Evolutionary conservation across 495 filamentous ascomycete genomes (phyloP).

Genomic region (Penicillium simplicissimum): DNA sequence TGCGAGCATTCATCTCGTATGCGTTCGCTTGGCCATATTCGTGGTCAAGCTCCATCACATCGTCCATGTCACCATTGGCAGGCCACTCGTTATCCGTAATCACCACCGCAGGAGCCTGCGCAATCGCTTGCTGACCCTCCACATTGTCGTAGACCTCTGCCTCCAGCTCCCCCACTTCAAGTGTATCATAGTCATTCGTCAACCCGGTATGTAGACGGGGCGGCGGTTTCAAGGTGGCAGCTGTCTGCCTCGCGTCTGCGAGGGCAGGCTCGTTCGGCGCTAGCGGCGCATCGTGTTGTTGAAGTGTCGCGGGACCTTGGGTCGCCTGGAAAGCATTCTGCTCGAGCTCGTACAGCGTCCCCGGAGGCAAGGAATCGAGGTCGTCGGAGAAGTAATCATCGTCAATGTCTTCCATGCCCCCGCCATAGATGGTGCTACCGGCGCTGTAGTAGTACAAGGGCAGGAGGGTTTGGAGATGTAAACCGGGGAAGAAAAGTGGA

Average conservation of each 20-base stretch:
- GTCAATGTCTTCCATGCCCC: conserved; percentile 59
- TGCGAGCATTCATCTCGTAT: conserved; percentile 24
- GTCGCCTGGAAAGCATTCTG: conserved; percentile 55
- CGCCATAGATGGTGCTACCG: conserved; percentile 44
- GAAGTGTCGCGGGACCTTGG: conserved; percentile 34
- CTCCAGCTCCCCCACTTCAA: conserved; percentile 58
- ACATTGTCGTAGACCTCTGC: conserved; percentile 53
- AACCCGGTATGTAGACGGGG: conserved; percentile 41
- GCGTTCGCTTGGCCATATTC: conserved; percentile 26
- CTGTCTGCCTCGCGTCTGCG: conserved; percentile 8
- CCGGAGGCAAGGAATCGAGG: conserved; percentile 55
- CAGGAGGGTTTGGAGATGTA: conserved; percentile 2
- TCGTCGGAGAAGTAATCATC: conserved; percentile 69
- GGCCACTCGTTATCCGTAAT: conserved; percentile 9
- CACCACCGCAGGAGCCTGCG: conserved; percentile 18
- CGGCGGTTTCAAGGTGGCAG: conserved; percentile 30
- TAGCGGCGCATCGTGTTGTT: conserved; percentile 11
- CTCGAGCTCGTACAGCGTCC: conserved; percentile 55
- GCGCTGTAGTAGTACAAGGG: neutral
- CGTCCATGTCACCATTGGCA: conserved; percentile 14
- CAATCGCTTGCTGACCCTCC: conserved; percentile 31
- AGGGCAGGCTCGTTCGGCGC: conserved; percentile 4
- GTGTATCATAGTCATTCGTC: conserved; percentile 53
- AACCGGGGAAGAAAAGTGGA: conserved; percentile 5
- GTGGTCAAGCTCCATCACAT: conserved; percentile 36